Evolutionary conservation across 139 green algal species (phyloP).

Genomic region (Ostreobium quekettii): DNA sequence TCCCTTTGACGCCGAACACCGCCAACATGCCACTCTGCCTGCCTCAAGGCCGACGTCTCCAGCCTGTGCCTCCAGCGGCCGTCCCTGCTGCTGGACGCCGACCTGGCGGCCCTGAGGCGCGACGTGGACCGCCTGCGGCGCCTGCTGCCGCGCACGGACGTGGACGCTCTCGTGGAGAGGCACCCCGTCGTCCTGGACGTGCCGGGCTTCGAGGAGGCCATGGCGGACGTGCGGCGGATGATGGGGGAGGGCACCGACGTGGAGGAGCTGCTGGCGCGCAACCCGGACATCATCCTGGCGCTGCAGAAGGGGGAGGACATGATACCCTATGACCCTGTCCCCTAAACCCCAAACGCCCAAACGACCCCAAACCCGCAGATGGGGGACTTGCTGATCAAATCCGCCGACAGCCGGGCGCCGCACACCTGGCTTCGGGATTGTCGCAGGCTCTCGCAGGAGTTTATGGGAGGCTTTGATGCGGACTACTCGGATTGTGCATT

Average conservation of each 20-base stretch:
- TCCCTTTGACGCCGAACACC: not conserved
- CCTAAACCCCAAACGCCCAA: too few relatives aligned
- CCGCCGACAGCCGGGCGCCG: too few relatives aligned
- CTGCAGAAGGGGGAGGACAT: constrained; percentile 57
- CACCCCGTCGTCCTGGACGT: constrained; percentile 58
- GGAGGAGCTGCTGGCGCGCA: constrained; percentile 32
- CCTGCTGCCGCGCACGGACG: constrained; percentile 49
- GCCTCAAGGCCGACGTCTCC: constrained; percentile 36
- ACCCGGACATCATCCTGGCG: constrained; percentile 60
- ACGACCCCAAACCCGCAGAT: too few relatives aligned
- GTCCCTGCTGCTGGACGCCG: constrained; percentile 40
- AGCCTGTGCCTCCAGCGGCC: constrained; percentile 46
- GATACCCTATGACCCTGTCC: constrained; percentile 61
- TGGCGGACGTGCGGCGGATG: constrained; percentile 41
- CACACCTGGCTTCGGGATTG: too few relatives aligned
- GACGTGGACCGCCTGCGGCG: constrained; percentile 29
- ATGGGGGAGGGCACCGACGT: constrained; percentile 50
- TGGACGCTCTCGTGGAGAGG: constrained; percentile 52
- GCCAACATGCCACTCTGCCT: not conserved
- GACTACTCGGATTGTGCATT: too few relatives aligned
- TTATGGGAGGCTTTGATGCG: too few relatives aligned
- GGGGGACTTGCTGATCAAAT: too few relatives aligned
- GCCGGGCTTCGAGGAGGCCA: constrained; percentile 40
- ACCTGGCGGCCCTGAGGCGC: constrained; percentile 28
- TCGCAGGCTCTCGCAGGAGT: too few relatives aligned